Conservation (phyloP, 345 rosid genomes). For the Salix koriyanagi region DNA sequence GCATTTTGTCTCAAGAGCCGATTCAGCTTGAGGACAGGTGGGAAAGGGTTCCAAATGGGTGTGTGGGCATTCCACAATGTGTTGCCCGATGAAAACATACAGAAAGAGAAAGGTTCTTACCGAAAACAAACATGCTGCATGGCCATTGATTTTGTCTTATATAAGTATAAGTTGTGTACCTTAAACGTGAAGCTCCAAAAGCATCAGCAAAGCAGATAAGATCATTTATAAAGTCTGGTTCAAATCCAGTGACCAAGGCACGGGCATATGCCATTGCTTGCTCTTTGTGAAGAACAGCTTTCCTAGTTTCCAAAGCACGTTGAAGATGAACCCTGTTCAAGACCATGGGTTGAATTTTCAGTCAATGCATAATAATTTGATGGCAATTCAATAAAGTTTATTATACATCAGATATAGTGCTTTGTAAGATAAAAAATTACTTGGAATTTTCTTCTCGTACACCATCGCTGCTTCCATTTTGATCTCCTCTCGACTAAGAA, state of each 20-base stretch:
- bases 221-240: constrained; percentile 59
- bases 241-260: constrained; percentile 87
- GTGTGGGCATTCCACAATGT: not conserved
- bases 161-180: constrained; percentile 31
- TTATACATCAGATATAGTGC: not conserved
- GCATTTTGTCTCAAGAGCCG: not conserved
- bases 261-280: constrained; percentile 99
- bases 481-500: constrained; percentile 42
- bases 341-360: constrained; percentile 14
- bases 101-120: not conserved
- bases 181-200: constrained; percentile 89
- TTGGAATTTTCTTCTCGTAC: constrained; percentile 70
- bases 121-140: not conserved
- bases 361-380: constrained; percentile 13
- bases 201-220: constrained; percentile 81
- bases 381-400: constrained; percentile 3
- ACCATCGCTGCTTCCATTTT: constrained; percentile 36
- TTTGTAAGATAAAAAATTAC: constrained; percentile 34
- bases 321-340: constrained; percentile 79
- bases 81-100: not conserved
- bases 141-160: not conserved
- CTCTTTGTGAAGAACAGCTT: constrained; percentile 76
- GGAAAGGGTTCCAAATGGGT: not conserved
- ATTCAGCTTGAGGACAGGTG: not conserved
- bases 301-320: constrained; percentile 74